Percentiles rank a stretch among this genome's conserved stretches.
phyloP scores from a whole-genome alignment of 2,329 filamentous ascomycete species.

The Penicillium sp. region DNA sequence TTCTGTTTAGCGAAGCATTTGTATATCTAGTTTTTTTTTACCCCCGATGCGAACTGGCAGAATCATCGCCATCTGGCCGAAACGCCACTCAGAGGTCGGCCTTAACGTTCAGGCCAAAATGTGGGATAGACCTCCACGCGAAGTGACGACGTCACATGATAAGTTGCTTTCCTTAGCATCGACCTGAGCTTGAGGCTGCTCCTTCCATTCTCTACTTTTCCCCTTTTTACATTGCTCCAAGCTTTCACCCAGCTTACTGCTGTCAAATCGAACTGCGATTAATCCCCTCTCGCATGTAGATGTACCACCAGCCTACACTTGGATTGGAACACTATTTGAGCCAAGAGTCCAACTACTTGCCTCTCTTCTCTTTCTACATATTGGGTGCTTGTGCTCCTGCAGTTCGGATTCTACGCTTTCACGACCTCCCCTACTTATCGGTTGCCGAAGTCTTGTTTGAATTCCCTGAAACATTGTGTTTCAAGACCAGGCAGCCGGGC shows the following conservation, averaged over 20 bases:
- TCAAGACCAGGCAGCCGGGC: neutral
- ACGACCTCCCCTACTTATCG: neutral
- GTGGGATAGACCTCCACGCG: neutral
- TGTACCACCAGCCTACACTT: neutral
- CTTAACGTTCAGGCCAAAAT: neutral
- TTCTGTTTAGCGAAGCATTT: too few species aligned
- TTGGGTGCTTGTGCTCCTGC: neutral
- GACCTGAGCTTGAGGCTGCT: neutral
- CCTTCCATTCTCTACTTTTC: neutral
- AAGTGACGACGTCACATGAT: neutral
- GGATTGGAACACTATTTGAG: neutral
- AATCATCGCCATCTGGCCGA: too few species aligned
- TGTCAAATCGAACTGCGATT: neutral
- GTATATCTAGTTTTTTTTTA: too few species aligned
- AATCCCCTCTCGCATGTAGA: neutral
- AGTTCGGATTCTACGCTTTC: neutral
- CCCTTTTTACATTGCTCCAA: neutral
- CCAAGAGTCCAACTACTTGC: neutral
- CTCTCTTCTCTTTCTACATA: neutral
- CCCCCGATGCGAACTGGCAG: too few species aligned
- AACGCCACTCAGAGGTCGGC: too few species aligned
- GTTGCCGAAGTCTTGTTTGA: neutral
- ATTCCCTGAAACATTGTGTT: neutral
- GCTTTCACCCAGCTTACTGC: neutral
- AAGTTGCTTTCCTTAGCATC: neutral